These are phyloP conservation scores for Protomyces macrosporus DNA, from an alignment of 1,139 yeast genomes.

Conservation along the genomic window DNA sequence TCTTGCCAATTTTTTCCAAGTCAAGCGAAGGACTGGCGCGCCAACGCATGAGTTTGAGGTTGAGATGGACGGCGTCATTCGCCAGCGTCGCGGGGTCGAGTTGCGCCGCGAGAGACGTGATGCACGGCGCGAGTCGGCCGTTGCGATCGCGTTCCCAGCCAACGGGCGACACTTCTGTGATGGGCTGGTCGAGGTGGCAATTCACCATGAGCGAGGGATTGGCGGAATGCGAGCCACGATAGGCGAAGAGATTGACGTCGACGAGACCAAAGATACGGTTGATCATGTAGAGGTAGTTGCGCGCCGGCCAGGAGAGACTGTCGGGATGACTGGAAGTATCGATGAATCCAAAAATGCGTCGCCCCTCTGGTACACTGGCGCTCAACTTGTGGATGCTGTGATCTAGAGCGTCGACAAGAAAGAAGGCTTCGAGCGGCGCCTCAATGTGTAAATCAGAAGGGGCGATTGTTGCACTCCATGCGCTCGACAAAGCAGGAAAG, in stretches of 20 bases:
- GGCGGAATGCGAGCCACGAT: conserved; percentile 33
- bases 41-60: conserved; percentile 93
- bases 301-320: conserved; percentile 56
- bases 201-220: not conserved
- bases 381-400: not conserved
- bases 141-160: conserved; percentile 85
- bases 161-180: conserved; percentile 38
- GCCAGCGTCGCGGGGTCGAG: conserved; percentile 78
- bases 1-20: conserved; percentile 55
- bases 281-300: conserved; percentile 60
- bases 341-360: conserved; percentile 47
- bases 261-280: conserved; percentile 40
- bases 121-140: conserved; percentile 67
- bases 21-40: conserved; percentile 78
- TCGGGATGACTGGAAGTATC: conserved; percentile 50
- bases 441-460: not conserved
- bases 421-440: conserved; percentile 12
- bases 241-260: conserved; percentile 43
- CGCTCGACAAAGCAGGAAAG: conserved; percentile 53
- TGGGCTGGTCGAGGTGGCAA: not conserved
- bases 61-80: conserved; percentile 85
- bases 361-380: not conserved
- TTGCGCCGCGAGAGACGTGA: conserved; percentile 73
- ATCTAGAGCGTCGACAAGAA: not conserved
- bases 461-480: not conserved